Evolutionary conservation across 2,329 filamentous ascomycete genomes (phyloP), one percentile per base, ranked within the genome.

Genomic region (Clathrospora elynae): DNA sequence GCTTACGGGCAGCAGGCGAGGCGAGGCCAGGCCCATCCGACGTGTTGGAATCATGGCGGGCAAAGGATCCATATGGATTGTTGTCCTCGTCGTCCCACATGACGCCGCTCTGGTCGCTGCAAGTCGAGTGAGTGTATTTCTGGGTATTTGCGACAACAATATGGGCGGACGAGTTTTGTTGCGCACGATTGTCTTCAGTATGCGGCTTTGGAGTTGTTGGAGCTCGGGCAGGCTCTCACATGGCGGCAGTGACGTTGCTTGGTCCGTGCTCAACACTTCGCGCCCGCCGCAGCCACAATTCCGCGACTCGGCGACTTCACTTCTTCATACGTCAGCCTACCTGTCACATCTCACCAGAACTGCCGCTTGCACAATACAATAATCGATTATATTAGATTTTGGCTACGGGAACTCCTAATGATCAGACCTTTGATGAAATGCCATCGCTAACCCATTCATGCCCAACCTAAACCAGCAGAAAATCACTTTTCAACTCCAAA

Each of bases 81-180:
- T 97, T 97, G 68, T 97, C 90, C 75, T 97, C 92, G 78, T 97
- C 91, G 80, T 96, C 95, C 92, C 92, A 97, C 92, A 97, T 97
- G 58, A 61, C 46, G 58, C 32, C 25, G 34, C 17, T 28, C 16
- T 6, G 23, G 13, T 29, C 13, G 26, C 28, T 28, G 26, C 22
- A 30, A 18, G 42, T 19, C 17, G 12, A 42, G 17, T 26, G 9
- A 18, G 12, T 6, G 13, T 17, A 19, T 19, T 6, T 18, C 19
- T 24, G 18, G 13, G 32, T 33, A 16, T 6, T 22, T 18, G 6
- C 18, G 35, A 8, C 25, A n/a, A 6, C 23, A 16, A 11, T 30
- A 23, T 13, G 20, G 23, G 25, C 18, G 12, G 8, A 11, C 11
- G 20, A 17, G 14, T n/a, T n/a, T n/a, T n/a, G n/a, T n/a, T n/a